Evolutionary conservation across 768 basidiomycete species (phyloP), one percentile per base, ranked within the genome.

Genomic region (Russula virescens): DNA sequence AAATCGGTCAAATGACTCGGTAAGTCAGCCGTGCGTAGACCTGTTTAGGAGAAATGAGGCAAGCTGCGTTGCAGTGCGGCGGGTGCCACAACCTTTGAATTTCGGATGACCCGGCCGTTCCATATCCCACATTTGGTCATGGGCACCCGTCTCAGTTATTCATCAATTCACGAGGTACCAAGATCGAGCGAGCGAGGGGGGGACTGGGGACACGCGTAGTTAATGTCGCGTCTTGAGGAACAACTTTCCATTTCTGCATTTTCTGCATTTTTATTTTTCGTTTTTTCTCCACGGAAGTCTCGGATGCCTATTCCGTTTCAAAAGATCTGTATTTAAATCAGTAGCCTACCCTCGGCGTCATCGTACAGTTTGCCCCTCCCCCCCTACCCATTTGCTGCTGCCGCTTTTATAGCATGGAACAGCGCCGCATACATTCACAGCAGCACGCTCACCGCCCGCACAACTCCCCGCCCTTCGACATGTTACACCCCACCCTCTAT

Each of bases 121-220:
- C 46, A 25, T 38, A 38, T 23, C 31, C 34, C 9, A 35, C 40
- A 54, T 49, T 55, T 55, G 58, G 53, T 64, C 53, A 59, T 55
- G 52, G 53, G 19, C 47, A 55, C 38, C n/a, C 38, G 46, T 49
- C 51, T 49, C 62, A 60, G 57, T 64, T 60, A 60, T 53, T 60
- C 63, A 64, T 64, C 63, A 64, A 46, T 50, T 55, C 63, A 64
- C 63, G 58, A 60, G 63, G 58, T 46, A 59, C 47, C 58, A 63
- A 63, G 63, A 64, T 64, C 63, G 63, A 60, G 58, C 56, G 56
- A 63, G 47, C 42, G 52, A 46, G 31, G 31, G 31, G 31, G 3
- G 31, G n/a, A 8, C 31, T 16, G 28, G 26, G 26, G 40, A 57
- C 49, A n/a, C 35, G 54, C 47, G 55, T 61, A 42, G 55, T 50